A percentile compares a stretch with the other conserved stretches of the same genome.
Evolutionary conservation across 164 flowering plant species (phyloP).

Genomic region (Magnolia kwangsiensis): DNA sequence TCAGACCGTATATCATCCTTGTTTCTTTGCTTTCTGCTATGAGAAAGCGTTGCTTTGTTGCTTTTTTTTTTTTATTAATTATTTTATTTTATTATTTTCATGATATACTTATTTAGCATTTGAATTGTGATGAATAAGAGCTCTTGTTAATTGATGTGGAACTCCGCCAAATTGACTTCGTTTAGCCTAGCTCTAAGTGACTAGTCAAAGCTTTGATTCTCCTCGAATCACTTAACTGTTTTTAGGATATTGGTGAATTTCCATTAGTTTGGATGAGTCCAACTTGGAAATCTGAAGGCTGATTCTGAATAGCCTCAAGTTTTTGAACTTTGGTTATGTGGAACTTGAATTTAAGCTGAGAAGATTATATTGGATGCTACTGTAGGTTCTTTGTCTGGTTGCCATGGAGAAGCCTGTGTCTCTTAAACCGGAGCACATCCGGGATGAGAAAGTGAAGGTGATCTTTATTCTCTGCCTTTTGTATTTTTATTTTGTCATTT

Average conservation of each 20-base stretch:
- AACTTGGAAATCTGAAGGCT: neutral
- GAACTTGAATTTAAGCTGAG: neutral
- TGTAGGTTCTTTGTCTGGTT: constrained; percentile 88
- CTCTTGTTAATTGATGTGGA: neutral
- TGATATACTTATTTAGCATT: too few relatives aligned
- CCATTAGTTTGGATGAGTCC: neutral
- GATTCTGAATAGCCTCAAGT: neutral
- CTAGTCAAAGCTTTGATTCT: neutral
- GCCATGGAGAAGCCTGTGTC: constrained; percentile 98
- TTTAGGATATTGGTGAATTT: neutral
- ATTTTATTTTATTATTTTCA: too few relatives aligned
- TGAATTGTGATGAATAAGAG: neutral
- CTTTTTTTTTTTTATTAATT: too few relatives aligned
- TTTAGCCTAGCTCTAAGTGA: neutral
- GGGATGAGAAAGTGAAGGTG: constrained; percentile 99
- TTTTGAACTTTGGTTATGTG: neutral
- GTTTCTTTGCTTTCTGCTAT: too few relatives aligned
- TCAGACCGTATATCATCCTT: too few relatives aligned
- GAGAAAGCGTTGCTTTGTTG: too few relatives aligned
- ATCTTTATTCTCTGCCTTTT: neutral
- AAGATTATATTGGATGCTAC: neutral
- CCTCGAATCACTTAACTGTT: neutral
- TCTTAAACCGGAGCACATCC: constrained; percentile 87
- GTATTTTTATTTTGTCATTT: neutral
- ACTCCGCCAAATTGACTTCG: neutral